Base-by-base conservation (phyloP, 345 rosid genomes). In the Bruguiera sexangula region DNA sequence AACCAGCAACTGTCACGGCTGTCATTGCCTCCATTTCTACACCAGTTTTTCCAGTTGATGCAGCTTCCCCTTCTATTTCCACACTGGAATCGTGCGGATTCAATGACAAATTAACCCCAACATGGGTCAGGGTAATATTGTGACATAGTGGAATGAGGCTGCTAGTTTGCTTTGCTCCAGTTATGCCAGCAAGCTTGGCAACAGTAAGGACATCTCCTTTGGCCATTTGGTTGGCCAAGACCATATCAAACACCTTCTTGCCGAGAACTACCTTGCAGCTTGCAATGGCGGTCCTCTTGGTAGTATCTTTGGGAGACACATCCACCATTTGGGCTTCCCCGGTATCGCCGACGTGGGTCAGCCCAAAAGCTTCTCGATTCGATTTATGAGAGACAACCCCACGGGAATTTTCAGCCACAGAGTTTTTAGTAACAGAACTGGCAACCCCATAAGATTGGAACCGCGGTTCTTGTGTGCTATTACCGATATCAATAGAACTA, bases 21-120 rank as follows among this genome's bases (percentile, higher is more conserved):
- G 91, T 86, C 96, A 92, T 31, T 24, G 96, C 99, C 82, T 95
- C 99, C 92, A 92, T 95, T 62, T 92, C 98, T 10, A 95, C 99
- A 54, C 97, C 96, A 0, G 96, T 95, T 84, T 84, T 90, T 6
- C 91, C 98, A 5, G 87, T 88, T 13, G 89, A 82, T 4, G 87
- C 73, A 22, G 96, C 92, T 81, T 88, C 98, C 68, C 91, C 97
- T 87, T 90, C 84, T 67, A 95, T 85, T 52, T 83, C 87, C 66
- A 92, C 88, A 60, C 96, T 84, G 50, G 56, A 86, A 68, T 90
- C 82, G 16, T 84, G 80, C 7, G 90, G 81, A 68, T 86, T 88
- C 75, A 95, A 75, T 27, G 48, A 74, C 19, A 95, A 75, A 74
- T 95, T 91, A 26, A 95, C 87, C 3, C 83, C 85, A 69, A 92